These are phyloP conservation scores for Trypethelium eluteriae DNA, from an alignment of 495 filamentous ascomycete genomes.

Conservation along the genomic window DNA sequence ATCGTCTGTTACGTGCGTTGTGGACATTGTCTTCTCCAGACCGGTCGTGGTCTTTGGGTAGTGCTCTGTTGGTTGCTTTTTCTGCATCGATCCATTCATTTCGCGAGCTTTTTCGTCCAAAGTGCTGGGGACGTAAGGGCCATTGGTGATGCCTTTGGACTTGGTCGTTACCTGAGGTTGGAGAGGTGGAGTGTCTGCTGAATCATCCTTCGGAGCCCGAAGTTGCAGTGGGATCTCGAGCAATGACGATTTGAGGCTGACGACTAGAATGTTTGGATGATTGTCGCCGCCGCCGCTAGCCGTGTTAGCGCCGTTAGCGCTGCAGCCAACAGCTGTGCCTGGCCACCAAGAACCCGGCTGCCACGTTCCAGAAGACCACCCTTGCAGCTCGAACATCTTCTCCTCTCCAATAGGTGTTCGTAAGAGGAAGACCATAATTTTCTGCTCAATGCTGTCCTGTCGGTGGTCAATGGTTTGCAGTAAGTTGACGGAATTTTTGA, in stretches of 20 bases:
- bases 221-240: not conserved
- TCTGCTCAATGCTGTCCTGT: not conserved
- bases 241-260: not conserved
- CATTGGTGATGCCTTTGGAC: not conserved
- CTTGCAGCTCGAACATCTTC: not conserved
- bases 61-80: slow-evolving; percentile 1
- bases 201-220: not conserved
- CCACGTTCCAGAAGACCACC: not conserved
- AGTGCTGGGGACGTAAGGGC: not conserved
- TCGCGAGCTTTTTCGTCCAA: not conserved
- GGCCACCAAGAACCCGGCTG: not conserved
- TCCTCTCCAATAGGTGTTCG: not conserved
- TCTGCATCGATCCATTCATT: not conserved
- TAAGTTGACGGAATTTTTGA: not conserved
- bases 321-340: not conserved
- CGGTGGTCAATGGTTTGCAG: not conserved
- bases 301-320: not conserved
- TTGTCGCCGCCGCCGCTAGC: not conserved
- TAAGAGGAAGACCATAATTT: not conserved
- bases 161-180: not conserved
- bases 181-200: not conserved
- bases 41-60: not conserved
- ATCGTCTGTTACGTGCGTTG: not conserved
- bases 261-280: no score
- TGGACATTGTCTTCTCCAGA: not conserved